Evolutionary conservation across 371 early-diverging fungal species (phyloP), one percentile per base, ranked within the genome.

Genomic region (Entomophthora muscae): DNA sequence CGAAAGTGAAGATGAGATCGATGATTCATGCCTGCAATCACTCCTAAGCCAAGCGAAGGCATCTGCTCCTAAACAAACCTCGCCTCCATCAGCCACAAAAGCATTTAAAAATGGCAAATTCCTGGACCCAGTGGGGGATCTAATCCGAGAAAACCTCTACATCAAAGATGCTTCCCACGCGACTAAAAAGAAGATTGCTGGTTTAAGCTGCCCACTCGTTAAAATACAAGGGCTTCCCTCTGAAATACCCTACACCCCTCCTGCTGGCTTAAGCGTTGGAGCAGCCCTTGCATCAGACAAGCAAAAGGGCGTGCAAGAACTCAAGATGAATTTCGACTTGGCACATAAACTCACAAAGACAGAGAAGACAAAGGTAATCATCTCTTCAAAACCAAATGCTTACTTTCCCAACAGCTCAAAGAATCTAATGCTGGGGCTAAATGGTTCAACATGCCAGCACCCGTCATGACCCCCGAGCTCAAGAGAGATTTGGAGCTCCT

Each of bases 381-480:
- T 10, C 17, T 42, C 17, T 42, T 42, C 17, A 42, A n/a, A n/a
- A 42, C 17, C 42, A 42, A 42, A 42, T 5, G 5, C 17, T 42
- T 42, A 42, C 42, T 17, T 5, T 10, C 17, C 17, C n/a, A n/a
- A n/a, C 17, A 42, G 42, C 42, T 42, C 42, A 72, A 78, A 64
- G 82, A 79, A 65, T 75, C 80, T 70, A 85, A 84, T 0, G 68
- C 84, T 1, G 89, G 89, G 5, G 76, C 77, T 53, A 81, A 83
- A 57, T 97, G 98, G 98, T 97, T 94, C 70, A 88, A 89, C 68
- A 86, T 97, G 86, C 82, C 81, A n/a, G 80, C 84, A 27, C 78
- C 91, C 12, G 85, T 85, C 31, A 66, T 97, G 62, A 95, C 98
- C 26, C 83, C 82, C 0, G 91, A 90, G 65, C 53, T 94, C 58